Percentiles rank a stretch among this genome's conserved stretches.
phyloP scores from a whole-genome alignment of 345 rosid genomes.

The Odontarrhena argentea region DNA sequence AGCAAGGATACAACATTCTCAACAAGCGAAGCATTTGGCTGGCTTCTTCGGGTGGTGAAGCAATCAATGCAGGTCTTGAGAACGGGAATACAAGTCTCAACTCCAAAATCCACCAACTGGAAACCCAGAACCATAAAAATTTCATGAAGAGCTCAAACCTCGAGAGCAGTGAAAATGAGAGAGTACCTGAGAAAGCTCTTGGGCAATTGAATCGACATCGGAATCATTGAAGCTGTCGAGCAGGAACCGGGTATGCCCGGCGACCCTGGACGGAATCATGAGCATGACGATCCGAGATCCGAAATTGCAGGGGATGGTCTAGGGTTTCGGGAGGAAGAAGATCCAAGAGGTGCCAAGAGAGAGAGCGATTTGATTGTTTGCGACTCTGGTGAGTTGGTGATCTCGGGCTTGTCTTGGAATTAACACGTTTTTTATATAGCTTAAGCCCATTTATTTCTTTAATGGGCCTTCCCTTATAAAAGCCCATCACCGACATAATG shows the following conservation, averaged over 20 bases:
- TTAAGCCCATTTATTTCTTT: no score
- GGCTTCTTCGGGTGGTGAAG: slow-evolving; percentile 51
- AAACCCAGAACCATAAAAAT: neutral
- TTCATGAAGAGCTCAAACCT: no score
- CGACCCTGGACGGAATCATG: slow-evolving; percentile 49
- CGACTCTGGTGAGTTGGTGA: no score
- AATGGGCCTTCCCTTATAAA: no score
- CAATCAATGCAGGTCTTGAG: slow-evolving; percentile 65
- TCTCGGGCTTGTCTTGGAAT: no score
- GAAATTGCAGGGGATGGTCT: neutral
- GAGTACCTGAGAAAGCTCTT: slow-evolving; percentile 66
- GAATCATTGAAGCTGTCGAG: slow-evolving; percentile 60
- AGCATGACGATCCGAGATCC: slow-evolving; percentile 51
- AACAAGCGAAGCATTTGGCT: slow-evolving; percentile 43
- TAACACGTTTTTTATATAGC: no score
- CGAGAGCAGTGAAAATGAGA: neutral
- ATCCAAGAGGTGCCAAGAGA: no score
- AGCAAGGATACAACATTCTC: slow-evolving; percentile 52
- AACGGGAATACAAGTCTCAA: slow-evolving; percentile 58
- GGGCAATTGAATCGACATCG: slow-evolving; percentile 58
- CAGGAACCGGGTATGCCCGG: slow-evolving; percentile 71
- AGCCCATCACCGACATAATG: no score
- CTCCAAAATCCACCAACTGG: slow-evolving; percentile 62
- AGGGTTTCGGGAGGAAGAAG: no score
- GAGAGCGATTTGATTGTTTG: no score